phyloP scores from a whole-genome alignment of 768 basidiomycete genomes.

The Nidularia pulvinata region DNA sequence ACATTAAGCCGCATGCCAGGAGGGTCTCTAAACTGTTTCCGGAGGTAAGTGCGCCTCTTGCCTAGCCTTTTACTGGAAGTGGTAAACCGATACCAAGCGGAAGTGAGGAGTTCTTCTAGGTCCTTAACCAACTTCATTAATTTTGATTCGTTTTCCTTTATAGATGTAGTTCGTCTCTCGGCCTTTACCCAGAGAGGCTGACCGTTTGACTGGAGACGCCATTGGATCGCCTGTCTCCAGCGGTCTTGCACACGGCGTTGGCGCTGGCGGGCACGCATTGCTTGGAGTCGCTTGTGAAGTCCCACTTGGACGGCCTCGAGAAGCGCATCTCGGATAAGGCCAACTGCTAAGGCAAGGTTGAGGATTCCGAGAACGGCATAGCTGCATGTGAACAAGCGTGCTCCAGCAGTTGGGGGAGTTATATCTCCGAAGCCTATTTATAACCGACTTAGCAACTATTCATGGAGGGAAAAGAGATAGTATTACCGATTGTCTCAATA shows the following conservation, averaged over 20 bases:
- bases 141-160: too few relatives aligned
- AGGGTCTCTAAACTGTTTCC: conserved; percentile 21
- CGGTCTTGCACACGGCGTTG: conserved; percentile 46
- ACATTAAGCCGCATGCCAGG: conserved; percentile 63
- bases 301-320: conserved; percentile 72
- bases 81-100: not conserved
- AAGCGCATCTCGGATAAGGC: conserved; percentile 67
- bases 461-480: too few relatives aligned
- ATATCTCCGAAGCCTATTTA: conserved; percentile 75
- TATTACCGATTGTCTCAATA: conserved; percentile 62
- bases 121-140: not conserved
- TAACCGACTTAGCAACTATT: too few relatives aligned
- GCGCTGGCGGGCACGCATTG: conserved; percentile 43
- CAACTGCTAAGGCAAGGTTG: conserved; percentile 63
- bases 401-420: conserved; percentile 42
- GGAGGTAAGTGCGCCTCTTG: not conserved
- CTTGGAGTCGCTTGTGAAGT: conserved; percentile 53
- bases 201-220: conserved; percentile 52
- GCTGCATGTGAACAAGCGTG: conserved; percentile 59
- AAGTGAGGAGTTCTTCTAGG: not conserved
- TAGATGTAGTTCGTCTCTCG: conserved; percentile 2
- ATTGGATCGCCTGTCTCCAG: conserved; percentile 65
- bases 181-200: conserved; percentile 56
- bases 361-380: conserved; percentile 64
- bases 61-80: not conserved